phyloP scores from a whole-genome alignment of 345 rosid genomes.

The Eucalyptus pauciflora region DNA sequence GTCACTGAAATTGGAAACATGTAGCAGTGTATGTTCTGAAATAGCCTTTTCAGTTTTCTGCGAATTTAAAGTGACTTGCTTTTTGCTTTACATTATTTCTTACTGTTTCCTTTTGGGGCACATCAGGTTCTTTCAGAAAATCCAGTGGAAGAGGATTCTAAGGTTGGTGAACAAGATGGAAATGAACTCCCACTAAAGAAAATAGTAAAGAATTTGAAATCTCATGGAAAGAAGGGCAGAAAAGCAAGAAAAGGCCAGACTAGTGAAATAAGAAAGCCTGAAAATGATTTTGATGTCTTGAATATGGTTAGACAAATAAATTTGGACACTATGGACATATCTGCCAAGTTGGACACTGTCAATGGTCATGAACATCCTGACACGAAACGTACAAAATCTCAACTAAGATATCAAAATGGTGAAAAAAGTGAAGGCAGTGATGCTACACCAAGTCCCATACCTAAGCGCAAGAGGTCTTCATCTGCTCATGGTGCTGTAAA shows the following conservation, averaged over 20 bases:
- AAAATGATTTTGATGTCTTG: conserved; percentile 72
- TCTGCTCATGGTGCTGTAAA: conserved; percentile 45
- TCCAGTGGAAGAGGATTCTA: conserved; percentile 26
- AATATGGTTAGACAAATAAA: conserved; percentile 94
- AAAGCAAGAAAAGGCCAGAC: conserved; percentile 34
- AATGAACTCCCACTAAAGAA: conserved; percentile 73
- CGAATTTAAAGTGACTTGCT: neutral
- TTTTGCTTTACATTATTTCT: neutral
- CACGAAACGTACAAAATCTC: conserved; percentile 21
- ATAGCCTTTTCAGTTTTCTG: neutral
- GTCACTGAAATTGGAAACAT: conserved; percentile 49
- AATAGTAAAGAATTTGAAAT: conserved; percentile 60
- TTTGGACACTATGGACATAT: conserved; percentile 38
- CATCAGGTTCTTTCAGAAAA: conserved; percentile 39
- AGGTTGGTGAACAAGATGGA: conserved; percentile 60
- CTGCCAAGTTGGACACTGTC: conserved; percentile 61
- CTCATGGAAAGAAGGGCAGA: conserved; percentile 50
- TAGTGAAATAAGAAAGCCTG: conserved; percentile 33
- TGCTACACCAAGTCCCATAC: conserved; percentile 40
- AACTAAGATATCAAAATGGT: conserved; percentile 29
- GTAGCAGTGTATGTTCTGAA: conserved; percentile 37
- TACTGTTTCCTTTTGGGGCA: neutral
- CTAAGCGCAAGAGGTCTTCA: conserved; percentile 72
- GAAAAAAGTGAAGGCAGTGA: conserved; percentile 45
- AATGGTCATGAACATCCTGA: conserved; percentile 64